A percentile compares a stretch with the other conserved stretches of the same genome.
Evolutionary conservation across 1,284 basidiomycete genomes (phyloP).

Genomic region (Cerioporus squamosus): DNA sequence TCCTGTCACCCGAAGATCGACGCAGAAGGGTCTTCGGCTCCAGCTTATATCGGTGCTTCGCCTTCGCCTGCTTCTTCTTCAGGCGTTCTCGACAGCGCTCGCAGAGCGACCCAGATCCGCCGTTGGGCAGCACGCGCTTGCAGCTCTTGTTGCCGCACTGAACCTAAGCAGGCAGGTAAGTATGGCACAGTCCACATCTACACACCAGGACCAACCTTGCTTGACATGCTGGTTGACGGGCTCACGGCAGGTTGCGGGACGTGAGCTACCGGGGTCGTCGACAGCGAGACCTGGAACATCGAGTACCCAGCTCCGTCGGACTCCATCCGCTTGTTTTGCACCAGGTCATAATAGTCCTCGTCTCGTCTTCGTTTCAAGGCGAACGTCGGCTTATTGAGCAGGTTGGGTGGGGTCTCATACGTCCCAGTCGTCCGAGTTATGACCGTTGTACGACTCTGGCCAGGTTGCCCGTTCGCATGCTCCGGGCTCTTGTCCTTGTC

Average conservation of each 20-base stretch:
- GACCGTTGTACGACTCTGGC: constrained; percentile 18
- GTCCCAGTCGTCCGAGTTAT: constrained; percentile 26
- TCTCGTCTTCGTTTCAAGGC: constrained; percentile 19
- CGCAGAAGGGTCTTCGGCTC: constrained; percentile 39
- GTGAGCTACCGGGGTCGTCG: neutral
- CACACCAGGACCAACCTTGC: constrained; percentile 2
- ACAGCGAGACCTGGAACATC: constrained; percentile 7
- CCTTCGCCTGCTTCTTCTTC: constrained; percentile 46
- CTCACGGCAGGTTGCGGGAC: neutral
- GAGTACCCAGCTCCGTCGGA: constrained; percentile 12
- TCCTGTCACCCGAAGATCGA: neutral
- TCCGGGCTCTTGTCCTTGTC: neutral
- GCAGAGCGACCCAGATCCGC: constrained; percentile 39
- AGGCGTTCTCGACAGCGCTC: constrained; percentile 48
- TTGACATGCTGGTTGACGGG: neutral
- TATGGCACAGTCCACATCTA: neutral
- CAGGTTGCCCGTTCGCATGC: neutral
- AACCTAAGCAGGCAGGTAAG: constrained; percentile 13
- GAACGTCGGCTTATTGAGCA: constrained; percentile 1
- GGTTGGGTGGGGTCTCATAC: constrained; percentile 7
- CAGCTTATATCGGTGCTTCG: constrained; percentile 48
- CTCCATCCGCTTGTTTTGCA: constrained; percentile 7
- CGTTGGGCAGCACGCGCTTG: constrained; percentile 36
- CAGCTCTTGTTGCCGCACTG: constrained; percentile 35
- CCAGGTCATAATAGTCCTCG: neutral